Conservation (phyloP, 495 filamentous ascomycete genomes). For the Hamigera avellanea region DNA sequence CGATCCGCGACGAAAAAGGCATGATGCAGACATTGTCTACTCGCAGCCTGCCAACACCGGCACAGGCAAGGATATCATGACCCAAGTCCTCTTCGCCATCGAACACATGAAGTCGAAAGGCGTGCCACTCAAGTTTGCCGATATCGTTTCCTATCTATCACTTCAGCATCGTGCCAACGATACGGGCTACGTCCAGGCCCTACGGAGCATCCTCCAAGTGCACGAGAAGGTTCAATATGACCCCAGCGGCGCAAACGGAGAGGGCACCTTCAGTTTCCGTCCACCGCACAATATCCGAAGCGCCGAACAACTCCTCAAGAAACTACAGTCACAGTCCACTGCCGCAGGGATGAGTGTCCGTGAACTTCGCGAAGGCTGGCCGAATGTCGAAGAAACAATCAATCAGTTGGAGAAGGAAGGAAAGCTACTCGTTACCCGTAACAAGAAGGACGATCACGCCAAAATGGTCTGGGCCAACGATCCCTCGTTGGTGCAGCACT, state of each 20-base stretch:
- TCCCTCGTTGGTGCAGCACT: slow-evolving; percentile 56
- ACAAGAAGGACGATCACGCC: slow-evolving; percentile 84
- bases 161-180: slow-evolving; percentile 42
- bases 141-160: slow-evolving; percentile 68
- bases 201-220: slow-evolving; percentile 29
- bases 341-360: slow-evolving; percentile 70
- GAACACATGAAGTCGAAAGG: slow-evolving; percentile 72
- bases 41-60: slow-evolving; percentile 72
- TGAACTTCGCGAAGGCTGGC: slow-evolving; percentile 92
- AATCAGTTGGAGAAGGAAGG: slow-evolving; percentile 64
- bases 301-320: slow-evolving; percentile 60
- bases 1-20: slow-evolving; percentile 49
- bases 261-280: slow-evolving; percentile 63
- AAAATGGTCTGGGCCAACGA: slow-evolving; percentile 85
- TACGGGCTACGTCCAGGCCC: slow-evolving; percentile 31
- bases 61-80: slow-evolving; percentile 67
- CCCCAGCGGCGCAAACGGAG: slow-evolving; percentile 43
- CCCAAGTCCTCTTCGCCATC: slow-evolving; percentile 73
- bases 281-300: slow-evolving; percentile 69
- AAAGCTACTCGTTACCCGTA: slow-evolving; percentile 71
- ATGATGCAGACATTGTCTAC: slow-evolving; percentile 49
- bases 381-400: slow-evolving; percentile 65
- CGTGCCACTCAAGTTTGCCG: slow-evolving; percentile 53
- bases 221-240: slow-evolving; percentile 64
- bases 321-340: slow-evolving; percentile 72